Conservation (phyloP, 768 basidiomycete genomes). For the Boletellus ananiceps region DNA sequence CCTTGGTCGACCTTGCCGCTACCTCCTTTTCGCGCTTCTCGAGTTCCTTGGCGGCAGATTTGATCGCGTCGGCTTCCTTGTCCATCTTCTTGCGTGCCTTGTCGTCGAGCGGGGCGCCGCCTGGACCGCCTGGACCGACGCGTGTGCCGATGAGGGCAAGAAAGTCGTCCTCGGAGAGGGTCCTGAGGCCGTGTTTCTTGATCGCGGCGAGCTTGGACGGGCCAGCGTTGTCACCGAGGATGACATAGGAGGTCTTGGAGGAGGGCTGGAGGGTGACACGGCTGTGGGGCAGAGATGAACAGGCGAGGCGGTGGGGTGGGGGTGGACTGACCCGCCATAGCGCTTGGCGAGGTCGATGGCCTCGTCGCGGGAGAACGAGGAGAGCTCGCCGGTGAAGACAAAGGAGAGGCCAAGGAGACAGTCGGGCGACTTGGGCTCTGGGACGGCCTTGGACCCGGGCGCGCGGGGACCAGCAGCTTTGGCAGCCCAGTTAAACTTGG, state of each 20-base stretch:
- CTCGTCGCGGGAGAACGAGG: constrained; percentile 83
- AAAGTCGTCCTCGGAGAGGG: constrained; percentile 85
- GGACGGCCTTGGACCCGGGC: constrained; percentile 56
- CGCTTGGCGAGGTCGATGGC: constrained; percentile 86
- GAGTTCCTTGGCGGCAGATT: constrained; percentile 71
- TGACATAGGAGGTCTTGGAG: constrained; percentile 82
- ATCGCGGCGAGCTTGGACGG: constrained; percentile 85
- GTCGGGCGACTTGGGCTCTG: constrained; percentile 70
- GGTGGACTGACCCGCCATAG: constrained; percentile 74
- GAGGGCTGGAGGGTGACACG: constrained; percentile 87
- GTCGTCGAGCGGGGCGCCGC: constrained; percentile 53
- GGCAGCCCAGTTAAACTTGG: constrained; percentile 51
- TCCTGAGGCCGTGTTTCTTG: constrained; percentile 70
- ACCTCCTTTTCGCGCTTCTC: constrained; percentile 62
- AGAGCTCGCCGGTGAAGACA: constrained; percentile 94
- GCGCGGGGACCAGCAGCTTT: constrained; percentile 55
- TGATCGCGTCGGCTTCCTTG: constrained; percentile 75
- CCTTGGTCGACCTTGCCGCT: constrained; percentile 22
- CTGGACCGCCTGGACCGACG: constrained; percentile 39
- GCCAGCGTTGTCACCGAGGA: constrained; percentile 86
- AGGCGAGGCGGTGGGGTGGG: not conserved
- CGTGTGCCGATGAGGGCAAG: constrained; percentile 75
- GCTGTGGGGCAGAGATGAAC: constrained; percentile 37
- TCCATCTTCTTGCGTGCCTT: constrained; percentile 78
- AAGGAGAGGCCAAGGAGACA: constrained; percentile 84